Evolutionary conservation across 768 basidiomycete species (phyloP), one percentile per base, ranked within the genome.

Genomic region (Podaxis pistillaris): DNA sequence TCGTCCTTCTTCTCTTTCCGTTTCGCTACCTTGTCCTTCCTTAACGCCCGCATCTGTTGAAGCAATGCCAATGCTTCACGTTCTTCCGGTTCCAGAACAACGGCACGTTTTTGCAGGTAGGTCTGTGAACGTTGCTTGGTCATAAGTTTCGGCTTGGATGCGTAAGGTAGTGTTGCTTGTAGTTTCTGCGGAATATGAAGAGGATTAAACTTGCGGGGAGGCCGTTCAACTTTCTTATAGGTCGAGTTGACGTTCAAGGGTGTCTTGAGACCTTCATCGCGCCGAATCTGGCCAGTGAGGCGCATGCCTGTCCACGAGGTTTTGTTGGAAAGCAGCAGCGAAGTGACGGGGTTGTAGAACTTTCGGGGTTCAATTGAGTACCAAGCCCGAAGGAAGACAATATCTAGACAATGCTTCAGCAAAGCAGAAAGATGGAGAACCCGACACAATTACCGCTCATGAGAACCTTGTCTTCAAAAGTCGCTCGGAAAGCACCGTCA

Each of bases 391-490:
- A 99, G 80, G 81, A 99, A 98, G 61, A 98, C 83, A 60, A 98
- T 89, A 70, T 98, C 97, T 95, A 60, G 46, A 33, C 49, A 47
- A 19, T 61, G 26, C 57, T 58, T 19, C 22, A 59, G 59, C 22
- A 19, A 54, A 13, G 60, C 60, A 7, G 19, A 37, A 63, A 60
- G 17, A 15, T 4, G 30, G 60, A 36, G 44, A 17, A 46, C 1
- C 6, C 30, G 9, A 62, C 36, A 38, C 0, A 83, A 91, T 62
- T 73, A 96, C 95, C 95, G 67, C 94, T 94, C 88, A 89, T 94
- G 65, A 98, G 81, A 7, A 98, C 81, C 79, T 98, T 98, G 74
- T 99, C 97, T 75, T 99, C 97, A 74, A 98, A 99, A 12, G 96
- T 96, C 2, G 96, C 97, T 65, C 97, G 83, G 82, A 93, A 98